Conservation (phyloP, 2,329 filamentous ascomycete species). For the Sporothrix variecibatus region DNA sequence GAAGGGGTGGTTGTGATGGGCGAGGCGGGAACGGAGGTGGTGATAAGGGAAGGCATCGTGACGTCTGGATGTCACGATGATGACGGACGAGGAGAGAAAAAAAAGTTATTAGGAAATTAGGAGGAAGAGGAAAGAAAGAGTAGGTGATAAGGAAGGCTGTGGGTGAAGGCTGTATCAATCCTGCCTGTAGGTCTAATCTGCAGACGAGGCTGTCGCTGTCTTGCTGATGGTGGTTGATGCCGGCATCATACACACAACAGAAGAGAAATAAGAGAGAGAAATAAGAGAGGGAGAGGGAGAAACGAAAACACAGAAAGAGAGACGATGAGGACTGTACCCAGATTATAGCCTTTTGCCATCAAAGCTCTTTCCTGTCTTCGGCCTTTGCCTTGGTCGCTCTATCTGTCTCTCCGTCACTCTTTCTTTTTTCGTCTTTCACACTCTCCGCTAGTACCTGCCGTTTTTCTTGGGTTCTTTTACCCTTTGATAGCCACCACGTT, state of each 20-base stretch:
- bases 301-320: background rate
- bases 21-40: constrained; percentile 36
- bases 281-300: background rate
- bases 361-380: background rate
- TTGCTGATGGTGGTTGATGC: constrained; percentile 20
- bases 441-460: constrained; percentile 8
- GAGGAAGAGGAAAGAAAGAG: background rate
- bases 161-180: background rate
- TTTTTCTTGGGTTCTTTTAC: background rate
- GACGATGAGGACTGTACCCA: background rate
- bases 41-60: constrained; percentile 36
- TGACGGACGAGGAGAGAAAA: background rate
- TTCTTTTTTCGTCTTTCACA: background rate
- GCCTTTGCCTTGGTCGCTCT: background rate
- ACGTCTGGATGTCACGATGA: background rate
- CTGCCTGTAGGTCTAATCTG: background rate
- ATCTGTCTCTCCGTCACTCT: background rate
- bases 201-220: constrained; percentile 2
- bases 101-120: background rate
- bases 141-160: background rate
- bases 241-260: constrained; percentile 25
- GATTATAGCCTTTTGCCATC: constrained; percentile 18
- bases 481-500: constrained; percentile 5
- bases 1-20: constrained; percentile 48
- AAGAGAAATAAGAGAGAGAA: constrained; percentile 13